These are phyloP conservation scores for Aspergillus fischeri DNA, from an alignment of 2,329 filamentous ascomycete species.

Conservation along the genomic window DNA sequence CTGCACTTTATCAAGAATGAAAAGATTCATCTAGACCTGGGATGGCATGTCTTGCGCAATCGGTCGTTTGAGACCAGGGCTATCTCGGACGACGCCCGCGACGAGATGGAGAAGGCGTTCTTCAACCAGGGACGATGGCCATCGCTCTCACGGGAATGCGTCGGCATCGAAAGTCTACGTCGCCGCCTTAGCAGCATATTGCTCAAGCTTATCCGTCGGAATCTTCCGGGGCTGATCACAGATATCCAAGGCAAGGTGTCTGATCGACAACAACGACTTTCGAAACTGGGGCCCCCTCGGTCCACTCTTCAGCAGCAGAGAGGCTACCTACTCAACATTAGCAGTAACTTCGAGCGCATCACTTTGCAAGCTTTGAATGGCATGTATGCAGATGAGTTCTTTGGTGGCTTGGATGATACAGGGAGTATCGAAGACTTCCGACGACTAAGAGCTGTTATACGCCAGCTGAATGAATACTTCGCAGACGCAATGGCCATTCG, in stretches of 20 bases:
- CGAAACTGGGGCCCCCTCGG: conserved; percentile 22
- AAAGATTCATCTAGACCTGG: conserved; percentile 40
- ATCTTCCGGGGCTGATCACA: conserved; percentile 35
- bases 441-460: conserved; percentile 26
- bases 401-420: conserved; percentile 22
- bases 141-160: conserved; percentile 16
- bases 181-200: conserved; percentile 37
- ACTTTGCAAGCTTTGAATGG: conserved; percentile 39
- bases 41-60: conserved; percentile 50
- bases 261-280: conserved; percentile 26
- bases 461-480: conserved; percentile 25
- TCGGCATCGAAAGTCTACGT: conserved; percentile 35
- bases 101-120: conserved; percentile 30
- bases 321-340: conserved; percentile 32
- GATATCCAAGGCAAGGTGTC: conserved; percentile 32
- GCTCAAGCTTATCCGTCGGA: conserved; percentile 22
- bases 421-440: conserved; percentile 14
- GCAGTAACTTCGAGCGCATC: conserved; percentile 37
- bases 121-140: conserved; percentile 29
- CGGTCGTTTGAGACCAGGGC: conserved; percentile 35
- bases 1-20: conserved; percentile 39
- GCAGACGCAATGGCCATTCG: conserved; percentile 19
- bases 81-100: conserved; percentile 22
- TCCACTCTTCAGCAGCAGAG: conserved; percentile 20
- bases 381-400: conserved; percentile 40